phyloP scores from a whole-genome alignment of 2,329 filamentous ascomycete genomes.

The Metarhizium anisopliae region DNA sequence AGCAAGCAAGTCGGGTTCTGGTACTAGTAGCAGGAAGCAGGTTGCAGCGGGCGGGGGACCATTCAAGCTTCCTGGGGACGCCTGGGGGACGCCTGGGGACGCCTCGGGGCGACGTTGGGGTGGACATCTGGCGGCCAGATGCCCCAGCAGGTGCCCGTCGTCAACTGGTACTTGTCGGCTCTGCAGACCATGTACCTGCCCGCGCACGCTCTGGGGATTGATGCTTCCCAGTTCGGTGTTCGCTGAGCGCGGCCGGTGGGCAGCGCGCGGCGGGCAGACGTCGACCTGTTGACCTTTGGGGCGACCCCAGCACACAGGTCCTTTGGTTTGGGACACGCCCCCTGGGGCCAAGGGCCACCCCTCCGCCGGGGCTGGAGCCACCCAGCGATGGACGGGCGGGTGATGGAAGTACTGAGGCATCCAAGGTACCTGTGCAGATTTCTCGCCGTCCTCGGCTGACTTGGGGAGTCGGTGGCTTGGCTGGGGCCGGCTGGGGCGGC shows the following conservation, averaged over 20 bases:
- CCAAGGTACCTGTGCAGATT: slow-evolving; percentile 6
- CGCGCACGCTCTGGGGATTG: not conserved
- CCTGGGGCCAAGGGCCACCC: not conserved
- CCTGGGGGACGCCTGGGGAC: too few relatives aligned
- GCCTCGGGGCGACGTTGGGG: not conserved
- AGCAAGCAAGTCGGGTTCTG: too few relatives aligned
- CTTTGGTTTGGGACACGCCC: not conserved
- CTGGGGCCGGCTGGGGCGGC: slow-evolving; percentile 6
- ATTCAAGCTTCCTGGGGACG: not conserved
- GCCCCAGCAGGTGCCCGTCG: not conserved
- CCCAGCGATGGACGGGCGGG: not conserved
- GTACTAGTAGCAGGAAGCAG: not conserved
- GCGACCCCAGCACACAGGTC: not conserved
- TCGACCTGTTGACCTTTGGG: too few relatives aligned
- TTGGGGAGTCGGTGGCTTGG: slow-evolving; percentile 6
- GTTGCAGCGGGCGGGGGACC: not conserved
- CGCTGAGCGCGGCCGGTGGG: too few relatives aligned
- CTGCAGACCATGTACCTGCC: not conserved
- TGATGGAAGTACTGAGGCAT: slow-evolving; percentile 1
- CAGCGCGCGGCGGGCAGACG: not conserved
- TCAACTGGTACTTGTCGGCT: not conserved
- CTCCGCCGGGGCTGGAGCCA: not conserved
- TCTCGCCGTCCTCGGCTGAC: not conserved
- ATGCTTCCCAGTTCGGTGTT: not conserved
- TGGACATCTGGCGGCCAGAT: not conserved